phyloP scores from a whole-genome alignment of 2,329 filamentous ascomycete genomes.

The Fusarium anthophilum region DNA sequence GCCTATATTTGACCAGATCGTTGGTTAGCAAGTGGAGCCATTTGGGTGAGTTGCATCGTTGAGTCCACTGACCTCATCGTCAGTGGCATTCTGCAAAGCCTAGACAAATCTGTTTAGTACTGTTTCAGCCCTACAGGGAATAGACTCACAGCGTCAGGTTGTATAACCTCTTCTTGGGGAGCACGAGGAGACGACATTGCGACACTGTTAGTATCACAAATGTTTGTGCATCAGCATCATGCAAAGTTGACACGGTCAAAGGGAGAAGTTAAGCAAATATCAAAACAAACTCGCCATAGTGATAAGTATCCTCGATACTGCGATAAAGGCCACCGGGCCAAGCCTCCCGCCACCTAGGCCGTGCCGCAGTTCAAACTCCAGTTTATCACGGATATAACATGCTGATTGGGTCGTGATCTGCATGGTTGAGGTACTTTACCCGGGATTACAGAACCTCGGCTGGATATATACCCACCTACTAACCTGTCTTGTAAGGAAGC shows the following conservation, averaged over 20 bases:
- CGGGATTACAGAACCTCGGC: not conserved
- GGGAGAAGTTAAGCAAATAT: not conserved
- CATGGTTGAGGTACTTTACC: not conserved
- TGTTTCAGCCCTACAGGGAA: not conserved
- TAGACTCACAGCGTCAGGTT: not conserved
- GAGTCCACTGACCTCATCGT: conserved; percentile 34
- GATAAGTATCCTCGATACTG: not conserved
- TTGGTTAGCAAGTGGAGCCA: conserved; percentile 11
- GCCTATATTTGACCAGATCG: not conserved
- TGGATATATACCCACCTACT: not conserved
- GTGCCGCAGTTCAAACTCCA: conserved; percentile 1
- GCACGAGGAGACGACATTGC: conserved; percentile 5
- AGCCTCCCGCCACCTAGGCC: not conserved
- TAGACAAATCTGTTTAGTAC: conserved; percentile 9
- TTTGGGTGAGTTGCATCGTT: not conserved
- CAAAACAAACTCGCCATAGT: not conserved
- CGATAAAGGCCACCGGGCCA: not conserved
- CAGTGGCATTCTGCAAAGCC: conserved; percentile 16
- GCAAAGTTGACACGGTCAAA: not conserved
- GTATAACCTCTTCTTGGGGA: not conserved
- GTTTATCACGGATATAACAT: not conserved
- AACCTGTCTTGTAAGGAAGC: not conserved
- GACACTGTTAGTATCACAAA: not conserved
- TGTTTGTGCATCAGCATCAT: not conserved
- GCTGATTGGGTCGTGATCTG: not conserved